Percentiles rank a stretch among this genome's conserved stretches.
Conservation (phyloP, 768 basidiomycete species). For the Trametes sanguinea region DNA sequence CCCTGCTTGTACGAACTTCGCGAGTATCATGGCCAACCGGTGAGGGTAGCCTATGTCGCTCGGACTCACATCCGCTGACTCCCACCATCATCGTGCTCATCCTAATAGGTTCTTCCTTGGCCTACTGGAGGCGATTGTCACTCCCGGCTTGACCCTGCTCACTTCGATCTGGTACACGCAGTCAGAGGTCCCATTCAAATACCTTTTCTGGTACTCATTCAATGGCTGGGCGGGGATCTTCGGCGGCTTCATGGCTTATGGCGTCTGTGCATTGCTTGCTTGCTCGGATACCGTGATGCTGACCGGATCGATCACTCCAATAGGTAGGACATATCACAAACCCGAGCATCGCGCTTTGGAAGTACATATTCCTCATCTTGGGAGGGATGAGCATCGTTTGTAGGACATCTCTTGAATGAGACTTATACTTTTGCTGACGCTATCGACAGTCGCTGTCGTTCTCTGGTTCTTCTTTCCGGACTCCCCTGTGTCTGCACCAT, state of each 20-base stretch:
- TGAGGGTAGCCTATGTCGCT: not conserved
- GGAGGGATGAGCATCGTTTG: constrained; percentile 19
- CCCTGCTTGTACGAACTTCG: constrained; percentile 19
- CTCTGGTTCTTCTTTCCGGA: constrained; percentile 39
- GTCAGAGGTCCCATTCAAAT: constrained; percentile 21
- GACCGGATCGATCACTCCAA: too few relatives aligned
- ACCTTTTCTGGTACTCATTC: constrained; percentile 25
- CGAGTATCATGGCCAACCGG: constrained; percentile 17
- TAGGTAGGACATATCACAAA: constrained; percentile 22
- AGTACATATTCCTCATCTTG: constrained; percentile 25
- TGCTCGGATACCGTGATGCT: too few relatives aligned
- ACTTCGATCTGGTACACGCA: constrained; percentile 25
- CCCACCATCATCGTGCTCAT: not conserved
- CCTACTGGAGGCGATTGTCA: constrained; percentile 22
- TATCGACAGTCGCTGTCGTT: constrained; percentile 18
- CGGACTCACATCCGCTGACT: not conserved
- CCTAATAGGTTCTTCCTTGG: constrained; percentile 22
- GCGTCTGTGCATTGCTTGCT: constrained; percentile 2
- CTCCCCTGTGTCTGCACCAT: constrained; percentile 36
- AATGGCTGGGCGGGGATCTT: constrained; percentile 26
- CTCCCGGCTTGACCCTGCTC: constrained; percentile 21
- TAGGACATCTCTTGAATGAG: not conserved
- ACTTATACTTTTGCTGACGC: not conserved
- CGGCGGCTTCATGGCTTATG: constrained; percentile 23
- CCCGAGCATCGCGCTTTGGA: constrained; percentile 20